Conservation (phyloP, 164 flowering plant species). For the Litsea cubeba region DNA sequence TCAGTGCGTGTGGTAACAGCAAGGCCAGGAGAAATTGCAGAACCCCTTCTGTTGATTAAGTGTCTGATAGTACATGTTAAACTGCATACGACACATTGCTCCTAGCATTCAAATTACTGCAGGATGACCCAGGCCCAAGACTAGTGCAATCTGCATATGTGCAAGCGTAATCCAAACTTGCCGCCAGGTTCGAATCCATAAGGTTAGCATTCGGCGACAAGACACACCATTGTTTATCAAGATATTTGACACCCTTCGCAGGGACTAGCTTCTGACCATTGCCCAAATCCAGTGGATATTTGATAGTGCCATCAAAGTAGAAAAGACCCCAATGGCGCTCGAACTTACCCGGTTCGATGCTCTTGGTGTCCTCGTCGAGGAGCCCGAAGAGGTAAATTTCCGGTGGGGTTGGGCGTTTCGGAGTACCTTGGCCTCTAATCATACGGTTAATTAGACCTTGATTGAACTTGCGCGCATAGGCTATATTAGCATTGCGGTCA, state of each 20-base stretch:
- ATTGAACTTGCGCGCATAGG: conserved; percentile 62
- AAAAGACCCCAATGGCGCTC: conserved; percentile 97
- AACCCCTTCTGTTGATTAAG: conserved; percentile 54
- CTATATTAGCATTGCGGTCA: conserved; percentile 44
- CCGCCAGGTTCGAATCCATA: conserved; percentile 38
- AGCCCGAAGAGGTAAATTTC: conserved; percentile 69
- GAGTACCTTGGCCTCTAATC: conserved; percentile 56
- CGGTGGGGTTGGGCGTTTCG: conserved; percentile 48
- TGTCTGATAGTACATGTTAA: conserved; percentile 74
- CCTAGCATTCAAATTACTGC: conserved; percentile 48
- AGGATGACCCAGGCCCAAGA: conserved; percentile 67
- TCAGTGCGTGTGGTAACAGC: conserved; percentile 41
- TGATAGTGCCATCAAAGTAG: conserved; percentile 62
- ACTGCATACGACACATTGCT: conserved; percentile 82
- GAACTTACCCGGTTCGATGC: conserved; percentile 72
- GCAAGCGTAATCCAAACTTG: conserved; percentile 56
- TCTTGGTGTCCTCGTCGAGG: conserved; percentile 78
- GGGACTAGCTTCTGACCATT: conserved; percentile 34
- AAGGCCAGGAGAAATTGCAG: conserved; percentile 46
- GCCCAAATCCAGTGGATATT: conserved; percentile 51
- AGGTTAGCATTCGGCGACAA: conserved; percentile 57
- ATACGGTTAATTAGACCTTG: conserved; percentile 65
- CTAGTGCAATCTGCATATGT: conserved; percentile 77
- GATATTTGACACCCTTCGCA: conserved; percentile 69
- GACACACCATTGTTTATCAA: conserved; percentile 73